Evolutionary conservation across 805 yeast genomes (phyloP).

Genomic region (Pichia californica): DNA sequence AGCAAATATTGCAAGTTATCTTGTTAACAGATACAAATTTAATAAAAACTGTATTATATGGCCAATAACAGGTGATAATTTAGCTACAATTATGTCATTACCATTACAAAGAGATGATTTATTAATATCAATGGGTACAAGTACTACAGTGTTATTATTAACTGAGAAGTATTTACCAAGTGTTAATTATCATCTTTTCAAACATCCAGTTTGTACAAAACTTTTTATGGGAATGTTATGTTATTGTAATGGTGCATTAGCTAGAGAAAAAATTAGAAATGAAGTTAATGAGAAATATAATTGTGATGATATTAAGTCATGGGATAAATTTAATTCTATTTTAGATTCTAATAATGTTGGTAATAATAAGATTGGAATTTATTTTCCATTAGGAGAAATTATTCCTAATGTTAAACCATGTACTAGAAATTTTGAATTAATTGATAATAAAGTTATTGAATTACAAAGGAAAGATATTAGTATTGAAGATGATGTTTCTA

Average conservation of each 20-base stretch:
- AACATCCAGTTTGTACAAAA: slow-evolving; percentile 72
- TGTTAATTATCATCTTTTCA: slow-evolving; percentile 76
- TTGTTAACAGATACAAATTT: slow-evolving; percentile 60
- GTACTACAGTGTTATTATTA: slow-evolving; percentile 81
- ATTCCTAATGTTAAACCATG: slow-evolving; percentile 75
- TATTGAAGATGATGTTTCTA: slow-evolving; percentile 58
- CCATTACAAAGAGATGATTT: slow-evolving; percentile 74
- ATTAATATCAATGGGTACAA: slow-evolving; percentile 79
- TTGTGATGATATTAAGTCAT: slow-evolving; percentile 33
- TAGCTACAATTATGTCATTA: slow-evolving; percentile 79
- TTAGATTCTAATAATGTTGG: slow-evolving; percentile 33
- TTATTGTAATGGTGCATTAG: slow-evolving; percentile 85
- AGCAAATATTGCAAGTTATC: slow-evolving; percentile 55
- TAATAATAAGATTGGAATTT: slow-evolving; percentile 53
- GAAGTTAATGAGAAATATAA: slow-evolving; percentile 43
- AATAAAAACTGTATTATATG: slow-evolving; percentile 48
- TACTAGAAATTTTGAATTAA: slow-evolving; percentile 44
- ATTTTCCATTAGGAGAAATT: slow-evolving; percentile 87
- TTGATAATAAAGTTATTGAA: slow-evolving; percentile 21
- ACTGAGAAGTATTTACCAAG: slow-evolving; percentile 76
- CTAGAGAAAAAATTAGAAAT: slow-evolving; percentile 73
- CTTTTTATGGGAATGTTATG: slow-evolving; percentile 94
- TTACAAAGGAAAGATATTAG: slow-evolving; percentile 36
- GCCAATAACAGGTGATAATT: slow-evolving; percentile 86
- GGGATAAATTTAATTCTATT: slow-evolving; percentile 57